Evolutionary conservation across 2,329 filamentous ascomycete genomes (phyloP).

Genomic region (Colletotrichum graminicola): DNA sequence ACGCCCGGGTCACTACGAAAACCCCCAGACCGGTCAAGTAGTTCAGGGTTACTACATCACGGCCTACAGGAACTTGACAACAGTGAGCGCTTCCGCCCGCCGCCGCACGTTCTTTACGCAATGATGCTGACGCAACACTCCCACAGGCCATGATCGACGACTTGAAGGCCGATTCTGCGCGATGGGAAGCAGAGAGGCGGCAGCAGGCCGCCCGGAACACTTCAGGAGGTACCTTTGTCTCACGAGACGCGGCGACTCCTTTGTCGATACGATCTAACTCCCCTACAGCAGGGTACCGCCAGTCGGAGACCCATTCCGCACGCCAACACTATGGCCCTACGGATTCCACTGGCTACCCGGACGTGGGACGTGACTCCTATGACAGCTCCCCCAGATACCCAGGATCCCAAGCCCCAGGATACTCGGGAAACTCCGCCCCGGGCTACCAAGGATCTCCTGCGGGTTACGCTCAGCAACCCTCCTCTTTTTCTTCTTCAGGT

Average conservation of each 20-base stretch:
- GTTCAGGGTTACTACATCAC: constrained; percentile 82
- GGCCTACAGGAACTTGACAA: constrained; percentile 82
- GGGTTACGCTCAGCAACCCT: constrained; percentile 38
- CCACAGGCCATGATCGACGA: constrained; percentile 73
- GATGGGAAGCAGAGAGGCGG: constrained; percentile 72
- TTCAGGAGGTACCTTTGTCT: constrained; percentile 70
- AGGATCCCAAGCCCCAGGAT: constrained; percentile 62
- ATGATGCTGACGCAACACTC: constrained; percentile 13
- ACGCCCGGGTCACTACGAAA: constrained; percentile 79
- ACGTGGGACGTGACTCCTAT: constrained; percentile 55
- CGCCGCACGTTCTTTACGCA: background rate
- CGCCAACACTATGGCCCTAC: constrained; percentile 62
- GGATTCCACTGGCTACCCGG: constrained; percentile 47
- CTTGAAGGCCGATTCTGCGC: constrained; percentile 71
- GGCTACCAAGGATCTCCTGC: constrained; percentile 33
- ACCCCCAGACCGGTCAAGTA: constrained; percentile 68
- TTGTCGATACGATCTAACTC: constrained; percentile 70
- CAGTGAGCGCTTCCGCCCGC: constrained; percentile 65
- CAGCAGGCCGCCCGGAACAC: constrained; percentile 66
- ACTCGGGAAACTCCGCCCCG: constrained; percentile 58
- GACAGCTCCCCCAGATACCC: constrained; percentile 63
- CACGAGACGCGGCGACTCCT: constrained; percentile 61
- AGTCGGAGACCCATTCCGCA: constrained; percentile 62
- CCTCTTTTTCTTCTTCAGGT: constrained; percentile 33
- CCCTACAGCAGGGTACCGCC: constrained; percentile 68